Evolutionary conservation across 2,329 filamentous ascomycete genomes (phyloP).

Genomic region (Ciborinia camelliae): DNA sequence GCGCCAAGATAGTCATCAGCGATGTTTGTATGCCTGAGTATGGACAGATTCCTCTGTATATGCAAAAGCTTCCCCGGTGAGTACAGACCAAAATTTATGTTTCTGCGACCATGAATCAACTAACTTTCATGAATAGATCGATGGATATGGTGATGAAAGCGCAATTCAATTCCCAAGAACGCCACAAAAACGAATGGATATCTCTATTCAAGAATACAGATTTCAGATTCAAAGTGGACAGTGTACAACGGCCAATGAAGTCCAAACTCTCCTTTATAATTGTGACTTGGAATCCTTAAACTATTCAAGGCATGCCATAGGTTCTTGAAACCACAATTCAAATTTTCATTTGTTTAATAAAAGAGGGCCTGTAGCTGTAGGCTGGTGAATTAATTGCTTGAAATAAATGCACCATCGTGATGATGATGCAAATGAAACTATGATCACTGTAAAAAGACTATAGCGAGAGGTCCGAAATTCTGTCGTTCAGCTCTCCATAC

Average conservation of each 20-base stretch:
- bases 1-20: constrained; percentile 5
- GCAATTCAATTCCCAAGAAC: not conserved
- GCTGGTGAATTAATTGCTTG: too few relatives aligned
- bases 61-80: not conserved
- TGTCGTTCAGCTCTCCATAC: too few relatives aligned
- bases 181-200: not conserved
- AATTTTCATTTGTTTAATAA: too few relatives aligned
- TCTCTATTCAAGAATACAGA: not conserved
- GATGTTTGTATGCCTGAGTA: not conserved
- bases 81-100: not conserved
- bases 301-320: too few relatives aligned
- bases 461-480: too few relatives aligned
- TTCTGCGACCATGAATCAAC: not conserved
- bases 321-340: too few relatives aligned
- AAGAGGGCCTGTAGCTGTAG: too few relatives aligned
- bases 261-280: not conserved
- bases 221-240: not conserved
- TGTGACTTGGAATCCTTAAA: not conserved
- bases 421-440: too few relatives aligned
- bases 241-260: not conserved
- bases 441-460: too few relatives aligned
- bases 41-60: not conserved
- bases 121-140: not conserved
- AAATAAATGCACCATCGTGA: too few relatives aligned
- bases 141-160: not conserved